A percentile compares a stretch with the other conserved stretches of the same genome.
phyloP scores from a whole-genome alignment of 495 filamentous ascomycete species.

The Podospora tetraspora region DNA sequence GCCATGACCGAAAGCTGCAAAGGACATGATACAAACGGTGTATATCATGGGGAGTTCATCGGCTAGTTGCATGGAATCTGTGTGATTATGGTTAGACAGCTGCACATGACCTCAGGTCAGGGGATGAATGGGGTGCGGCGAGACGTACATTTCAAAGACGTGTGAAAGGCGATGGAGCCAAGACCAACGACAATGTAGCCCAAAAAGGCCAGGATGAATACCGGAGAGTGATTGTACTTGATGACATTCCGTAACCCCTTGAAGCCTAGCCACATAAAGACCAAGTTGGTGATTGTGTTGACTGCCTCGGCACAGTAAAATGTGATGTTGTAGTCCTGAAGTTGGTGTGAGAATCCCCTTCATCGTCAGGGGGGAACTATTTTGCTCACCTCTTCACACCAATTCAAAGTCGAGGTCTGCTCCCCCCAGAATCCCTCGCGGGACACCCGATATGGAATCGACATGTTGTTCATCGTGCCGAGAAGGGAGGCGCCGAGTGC shows the following conservation, averaged over 20 bases:
- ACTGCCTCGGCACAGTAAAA: constrained; percentile 44
- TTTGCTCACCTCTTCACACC: constrained; percentile 77
- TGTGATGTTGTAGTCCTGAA: constrained; percentile 45
- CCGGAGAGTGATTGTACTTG: constrained; percentile 61
- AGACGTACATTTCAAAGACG: constrained; percentile 69
- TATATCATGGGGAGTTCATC: constrained; percentile 99
- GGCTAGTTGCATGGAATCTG: constrained; percentile 95
- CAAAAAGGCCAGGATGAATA: constrained; percentile 65
- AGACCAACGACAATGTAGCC: constrained; percentile 77
- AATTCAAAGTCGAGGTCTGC: constrained; percentile 85
- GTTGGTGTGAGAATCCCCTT: background rate
- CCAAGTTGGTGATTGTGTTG: constrained; percentile 68
- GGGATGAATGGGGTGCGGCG: background rate
- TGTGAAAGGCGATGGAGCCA: constrained; percentile 78
- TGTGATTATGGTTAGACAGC: constrained; percentile 15
- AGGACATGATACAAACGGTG: constrained; percentile 83
- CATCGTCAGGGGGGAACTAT: background rate
- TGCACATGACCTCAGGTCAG: background rate
- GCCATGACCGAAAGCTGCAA: constrained; percentile 76
- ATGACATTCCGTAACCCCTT: constrained; percentile 68
- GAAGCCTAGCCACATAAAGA: constrained; percentile 69
- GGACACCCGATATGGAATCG: constrained; percentile 63
- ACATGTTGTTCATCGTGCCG: background rate
- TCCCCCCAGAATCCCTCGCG: constrained; percentile 75
- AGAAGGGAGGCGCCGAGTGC: background rate